Percentiles rank a stretch among this genome's conserved stretches.
phyloP scores from a whole-genome alignment of 495 filamentous ascomycete species.

The Darksidea phi region DNA sequence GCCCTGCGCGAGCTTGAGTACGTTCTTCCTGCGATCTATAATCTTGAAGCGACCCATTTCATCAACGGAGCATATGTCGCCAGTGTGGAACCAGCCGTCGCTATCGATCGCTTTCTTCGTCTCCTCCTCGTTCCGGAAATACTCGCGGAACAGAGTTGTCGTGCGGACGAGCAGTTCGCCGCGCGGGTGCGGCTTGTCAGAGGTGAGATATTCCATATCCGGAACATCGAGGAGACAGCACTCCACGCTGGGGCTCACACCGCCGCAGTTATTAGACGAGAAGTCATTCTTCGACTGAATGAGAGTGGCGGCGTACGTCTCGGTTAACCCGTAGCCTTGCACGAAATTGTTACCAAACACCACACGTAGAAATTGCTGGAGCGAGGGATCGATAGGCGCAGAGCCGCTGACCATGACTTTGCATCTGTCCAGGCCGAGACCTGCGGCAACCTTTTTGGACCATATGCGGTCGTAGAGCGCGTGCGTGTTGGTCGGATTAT shows the following conservation, averaged over 20 bases:
- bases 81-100: slow-evolving; percentile 97
- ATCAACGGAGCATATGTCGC: slow-evolving; percentile 84
- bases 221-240: slow-evolving; percentile 81
- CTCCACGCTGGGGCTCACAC: slow-evolving; percentile 64
- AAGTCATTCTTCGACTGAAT: slow-evolving; percentile 70
- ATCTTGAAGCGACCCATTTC: slow-evolving; percentile 83
- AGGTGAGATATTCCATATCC: slow-evolving; percentile 89
- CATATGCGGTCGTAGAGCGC: slow-evolving; percentile 88
- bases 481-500: slow-evolving; percentile 69
- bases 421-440: slow-evolving; percentile 73
- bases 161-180: slow-evolving; percentile 88
- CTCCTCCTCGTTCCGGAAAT: slow-evolving; percentile 85
- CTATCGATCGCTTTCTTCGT: slow-evolving; percentile 76
- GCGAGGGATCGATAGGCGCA: slow-evolving; percentile 81
- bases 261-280: slow-evolving; percentile 78
- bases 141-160: slow-evolving; percentile 72
- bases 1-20: slow-evolving; percentile 94
- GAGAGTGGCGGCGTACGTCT: slow-evolving; percentile 80
- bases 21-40: slow-evolving; percentile 96
- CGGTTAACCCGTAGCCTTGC: slow-evolving; percentile 93
- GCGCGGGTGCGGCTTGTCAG: slow-evolving; percentile 89
- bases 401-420: slow-evolving; percentile 81
- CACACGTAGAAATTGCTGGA: slow-evolving; percentile 86
- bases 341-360: slow-evolving; percentile 75
- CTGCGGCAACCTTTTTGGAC: slow-evolving; percentile 81